These are phyloP conservation scores for Hemisphaericaspora xylofermentans DNA, from an alignment of 1,139 yeast genomes.

Conservation along the genomic window DNA sequence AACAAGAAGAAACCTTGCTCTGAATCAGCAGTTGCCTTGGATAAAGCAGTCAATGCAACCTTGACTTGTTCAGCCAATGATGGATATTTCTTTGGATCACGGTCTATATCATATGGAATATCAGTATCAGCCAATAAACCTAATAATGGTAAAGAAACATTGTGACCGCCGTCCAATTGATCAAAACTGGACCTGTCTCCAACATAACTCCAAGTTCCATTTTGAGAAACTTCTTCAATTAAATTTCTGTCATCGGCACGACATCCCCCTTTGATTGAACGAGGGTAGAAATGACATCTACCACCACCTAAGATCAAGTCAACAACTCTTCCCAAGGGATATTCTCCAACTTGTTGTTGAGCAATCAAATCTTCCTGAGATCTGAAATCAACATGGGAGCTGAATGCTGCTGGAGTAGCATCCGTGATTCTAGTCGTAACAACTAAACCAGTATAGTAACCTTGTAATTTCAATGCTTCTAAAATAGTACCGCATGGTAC, in stretches of 20 bases:
- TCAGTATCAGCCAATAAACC: constrained; percentile 70
- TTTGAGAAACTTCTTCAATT: constrained; percentile 52
- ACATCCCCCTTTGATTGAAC: constrained; percentile 49
- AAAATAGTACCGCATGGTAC: constrained; percentile 77
- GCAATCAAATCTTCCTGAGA: constrained; percentile 82
- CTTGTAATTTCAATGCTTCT: constrained; percentile 78
- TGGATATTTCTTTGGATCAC: constrained; percentile 58
- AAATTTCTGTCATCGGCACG: constrained; percentile 69
- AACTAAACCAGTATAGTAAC: constrained; percentile 79
- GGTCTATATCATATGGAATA: constrained; percentile 79
- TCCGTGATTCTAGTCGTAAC: constrained; percentile 73
- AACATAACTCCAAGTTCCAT: constrained; percentile 66
- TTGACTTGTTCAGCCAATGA: constrained; percentile 70
- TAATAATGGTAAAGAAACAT: constrained; percentile 68
- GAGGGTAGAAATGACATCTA: constrained; percentile 67
- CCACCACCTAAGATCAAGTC: constrained; percentile 92
- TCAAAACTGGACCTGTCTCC: constrained; percentile 59
- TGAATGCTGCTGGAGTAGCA: constrained; percentile 89
- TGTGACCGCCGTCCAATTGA: constrained; percentile 45
- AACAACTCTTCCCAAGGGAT: constrained; percentile 71
- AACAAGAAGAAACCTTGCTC: constrained; percentile 80
- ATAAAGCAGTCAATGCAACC: constrained; percentile 67
- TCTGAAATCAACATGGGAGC: constrained; percentile 72
- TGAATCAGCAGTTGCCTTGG: constrained; percentile 60
- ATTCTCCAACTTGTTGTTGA: constrained; percentile 72